Percentiles rank a stretch among this genome's conserved stretches.
phyloP scores from a whole-genome alignment of 352 stramenopile genomes.

The Elongisporangium senticosum region DNA sequence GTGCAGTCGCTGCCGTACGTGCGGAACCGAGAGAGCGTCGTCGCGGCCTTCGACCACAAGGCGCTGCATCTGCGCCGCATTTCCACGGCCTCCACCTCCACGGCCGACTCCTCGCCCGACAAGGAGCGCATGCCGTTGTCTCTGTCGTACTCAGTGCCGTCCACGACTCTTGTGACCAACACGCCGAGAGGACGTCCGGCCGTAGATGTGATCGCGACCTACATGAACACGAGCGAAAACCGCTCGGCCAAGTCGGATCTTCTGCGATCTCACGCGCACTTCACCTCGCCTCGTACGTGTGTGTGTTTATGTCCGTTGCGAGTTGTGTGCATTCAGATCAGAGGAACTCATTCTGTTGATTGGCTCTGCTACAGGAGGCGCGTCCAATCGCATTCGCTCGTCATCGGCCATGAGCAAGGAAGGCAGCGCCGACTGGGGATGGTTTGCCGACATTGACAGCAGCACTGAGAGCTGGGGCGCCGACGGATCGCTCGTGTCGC shows the following conservation, averaged over 20 bases:
- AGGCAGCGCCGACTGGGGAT: constrained; percentile 80
- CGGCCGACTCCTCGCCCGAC: constrained; percentile 26
- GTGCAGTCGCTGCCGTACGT: constrained; percentile 72
- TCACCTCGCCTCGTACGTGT: constrained; percentile 44
- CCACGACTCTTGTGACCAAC: constrained; percentile 44
- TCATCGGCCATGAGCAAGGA: constrained; percentile 73
- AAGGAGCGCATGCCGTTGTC: constrained; percentile 36
- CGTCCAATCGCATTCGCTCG: constrained; percentile 46
- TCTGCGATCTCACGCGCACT: constrained; percentile 67
- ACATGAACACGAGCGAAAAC: constrained; percentile 86
- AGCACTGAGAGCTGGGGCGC: constrained; percentile 78
- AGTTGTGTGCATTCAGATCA: not conserved
- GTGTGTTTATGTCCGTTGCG: not conserved
- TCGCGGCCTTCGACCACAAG: constrained; percentile 45
- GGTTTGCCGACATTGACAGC: constrained; percentile 86
- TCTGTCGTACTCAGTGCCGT: constrained; percentile 72
- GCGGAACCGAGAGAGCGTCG: constrained; percentile 49
- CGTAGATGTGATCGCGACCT: constrained; percentile 85
- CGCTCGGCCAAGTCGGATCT: constrained; percentile 74
- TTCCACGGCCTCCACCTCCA: constrained; percentile 37
- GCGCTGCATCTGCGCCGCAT: constrained; percentile 28
- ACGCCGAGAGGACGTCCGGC: constrained; percentile 61
- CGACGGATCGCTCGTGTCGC: constrained; percentile 57
- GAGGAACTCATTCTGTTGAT: not conserved
- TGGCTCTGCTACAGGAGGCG: constrained; percentile 20